Percentiles rank a stretch among this genome's conserved stretches.
phyloP scores from a whole-genome alignment of 768 basidiomycete species.

The Suillus paluster region DNA sequence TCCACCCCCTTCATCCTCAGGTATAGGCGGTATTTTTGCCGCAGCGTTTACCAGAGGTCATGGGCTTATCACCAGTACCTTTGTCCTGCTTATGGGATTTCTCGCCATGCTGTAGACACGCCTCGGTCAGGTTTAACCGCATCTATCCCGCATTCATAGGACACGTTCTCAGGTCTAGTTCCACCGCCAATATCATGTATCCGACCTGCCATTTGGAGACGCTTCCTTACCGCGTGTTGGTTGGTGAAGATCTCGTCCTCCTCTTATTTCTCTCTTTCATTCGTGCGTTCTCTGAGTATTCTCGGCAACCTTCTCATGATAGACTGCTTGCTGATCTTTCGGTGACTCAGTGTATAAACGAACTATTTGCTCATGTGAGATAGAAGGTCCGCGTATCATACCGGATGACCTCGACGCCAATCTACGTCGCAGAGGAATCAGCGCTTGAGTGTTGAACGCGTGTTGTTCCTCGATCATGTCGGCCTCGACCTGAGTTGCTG shows the following conservation, averaged over 20 bases:
- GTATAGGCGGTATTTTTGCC: conserved; percentile 10
- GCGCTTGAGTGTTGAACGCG: conserved; percentile 60
- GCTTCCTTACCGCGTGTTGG: conserved; percentile 44
- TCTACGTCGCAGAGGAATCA: conserved; percentile 45
- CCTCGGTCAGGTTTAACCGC: conserved; percentile 44
- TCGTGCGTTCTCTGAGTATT: conserved; percentile 37
- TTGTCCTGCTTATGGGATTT: conserved; percentile 60
- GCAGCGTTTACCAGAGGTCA: conserved; percentile 19
- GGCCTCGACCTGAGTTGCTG: conserved; percentile 57
- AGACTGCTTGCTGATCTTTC: conserved; percentile 21
- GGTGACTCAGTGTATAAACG: conserved; percentile 28
- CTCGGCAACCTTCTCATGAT: conserved; percentile 33
- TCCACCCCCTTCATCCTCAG: conserved; percentile 4
- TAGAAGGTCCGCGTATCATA: conserved; percentile 33
- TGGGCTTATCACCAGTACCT: conserved; percentile 55
- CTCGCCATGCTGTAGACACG: conserved; percentile 70
- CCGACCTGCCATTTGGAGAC: conserved; percentile 60
- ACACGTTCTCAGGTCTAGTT: conserved; percentile 61
- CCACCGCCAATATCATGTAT: conserved; percentile 53
- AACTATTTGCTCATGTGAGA: conserved; percentile 25
- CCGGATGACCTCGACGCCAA: conserved; percentile 33
- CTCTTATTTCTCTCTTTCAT: conserved; percentile 28
- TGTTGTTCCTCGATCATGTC: conserved; percentile 72
- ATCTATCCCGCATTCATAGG: conserved; percentile 68
- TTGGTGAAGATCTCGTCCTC: conserved; percentile 33